phyloP scores from a whole-genome alignment of 768 basidiomycete species.

The Calocybe indica region DNA sequence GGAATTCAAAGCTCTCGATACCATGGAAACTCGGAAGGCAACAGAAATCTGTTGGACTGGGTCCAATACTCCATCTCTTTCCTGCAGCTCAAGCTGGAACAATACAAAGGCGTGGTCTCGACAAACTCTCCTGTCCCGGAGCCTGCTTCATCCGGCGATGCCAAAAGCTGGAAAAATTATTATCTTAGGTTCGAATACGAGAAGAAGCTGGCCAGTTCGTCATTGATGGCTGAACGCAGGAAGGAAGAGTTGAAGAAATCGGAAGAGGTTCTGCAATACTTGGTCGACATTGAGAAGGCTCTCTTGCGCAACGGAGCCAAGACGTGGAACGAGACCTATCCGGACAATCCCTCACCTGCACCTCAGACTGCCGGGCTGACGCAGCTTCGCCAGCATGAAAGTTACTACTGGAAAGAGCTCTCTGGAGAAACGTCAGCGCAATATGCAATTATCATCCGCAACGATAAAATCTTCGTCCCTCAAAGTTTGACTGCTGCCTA shows the following conservation, averaged over 20 bases:
- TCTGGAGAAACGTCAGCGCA: too few relatives aligned
- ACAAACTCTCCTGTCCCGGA: constrained; percentile 6
- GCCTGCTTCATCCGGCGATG: neutral
- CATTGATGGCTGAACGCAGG: neutral
- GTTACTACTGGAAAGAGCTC: too few relatives aligned
- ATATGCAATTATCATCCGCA: constrained; percentile 1
- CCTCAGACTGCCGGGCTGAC: constrained; percentile 6
- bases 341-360: constrained; percentile 14
- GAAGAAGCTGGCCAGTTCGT: neutral
- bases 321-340: constrained; percentile 34
- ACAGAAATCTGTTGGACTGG: constrained; percentile 32
- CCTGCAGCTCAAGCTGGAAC: constrained; percentile 15
- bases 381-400: too few relatives aligned
- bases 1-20: constrained; percentile 12
- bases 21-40: constrained; percentile 12
- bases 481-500: constrained; percentile 32
- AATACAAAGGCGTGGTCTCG: constrained; percentile 8
- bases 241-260: constrained; percentile 8
- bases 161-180: neutral
- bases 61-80: constrained; percentile 23
- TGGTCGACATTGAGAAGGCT: constrained; percentile 25
- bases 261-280: constrained; percentile 23
- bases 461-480: constrained; percentile 17
- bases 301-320: constrained; percentile 32
- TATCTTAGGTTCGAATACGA: neutral